These are phyloP conservation scores for Bjerkandera adusta DNA, from an alignment of 1,284 basidiomycete genomes.

Conservation along the genomic window DNA sequence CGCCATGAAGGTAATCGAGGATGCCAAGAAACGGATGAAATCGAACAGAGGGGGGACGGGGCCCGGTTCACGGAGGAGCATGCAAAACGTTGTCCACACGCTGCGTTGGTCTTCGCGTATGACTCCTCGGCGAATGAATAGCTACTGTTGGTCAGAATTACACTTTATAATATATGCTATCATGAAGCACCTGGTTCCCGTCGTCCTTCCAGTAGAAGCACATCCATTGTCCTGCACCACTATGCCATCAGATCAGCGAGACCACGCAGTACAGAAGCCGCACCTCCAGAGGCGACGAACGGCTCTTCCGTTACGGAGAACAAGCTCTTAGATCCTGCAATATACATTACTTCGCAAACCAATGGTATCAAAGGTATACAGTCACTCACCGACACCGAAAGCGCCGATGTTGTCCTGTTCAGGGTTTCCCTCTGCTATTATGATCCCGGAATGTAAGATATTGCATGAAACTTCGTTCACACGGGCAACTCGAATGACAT, in stretches of 20 bases:
- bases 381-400: constrained; percentile 71
- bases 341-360: neutral
- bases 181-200: constrained; percentile 65
- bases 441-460: constrained; percentile 8
- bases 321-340: constrained; percentile 72
- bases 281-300: constrained; percentile 88
- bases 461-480: neutral
- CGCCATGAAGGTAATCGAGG: constrained; percentile 94
- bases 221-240: constrained; percentile 79
- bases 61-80: constrained; percentile 82
- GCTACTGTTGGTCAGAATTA: constrained; percentile 37
- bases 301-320: constrained; percentile 92
- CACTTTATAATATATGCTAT: too few relatives aligned
- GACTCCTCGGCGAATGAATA: constrained; percentile 76
- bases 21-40: constrained; percentile 87
- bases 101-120: constrained; percentile 42
- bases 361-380: neutral
- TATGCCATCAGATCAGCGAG: neutral
- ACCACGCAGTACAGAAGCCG: constrained; percentile 9
- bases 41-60: constrained; percentile 86
- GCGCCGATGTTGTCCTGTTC: constrained; percentile 88
- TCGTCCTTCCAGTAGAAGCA: constrained; percentile 97
- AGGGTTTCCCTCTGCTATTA: constrained; percentile 81
- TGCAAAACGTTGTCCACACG: constrained; percentile 89
- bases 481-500: constrained; percentile 18